Evolutionary conservation across 257 asterid genomes (phyloP).

Genomic region (Primulina eburnea): DNA sequence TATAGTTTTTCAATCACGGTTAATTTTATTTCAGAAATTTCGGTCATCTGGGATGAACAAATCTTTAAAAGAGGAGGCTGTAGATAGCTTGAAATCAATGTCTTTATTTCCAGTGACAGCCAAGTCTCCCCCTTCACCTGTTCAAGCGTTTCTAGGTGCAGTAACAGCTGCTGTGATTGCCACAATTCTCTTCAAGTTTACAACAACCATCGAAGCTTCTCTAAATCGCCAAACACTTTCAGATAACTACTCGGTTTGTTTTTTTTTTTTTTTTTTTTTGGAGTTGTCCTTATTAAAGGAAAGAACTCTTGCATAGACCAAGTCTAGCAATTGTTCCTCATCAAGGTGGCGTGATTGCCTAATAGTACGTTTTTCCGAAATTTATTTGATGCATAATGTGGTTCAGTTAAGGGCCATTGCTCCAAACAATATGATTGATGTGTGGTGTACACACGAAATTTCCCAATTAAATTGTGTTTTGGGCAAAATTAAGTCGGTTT

Average conservation of each 20-base stretch:
- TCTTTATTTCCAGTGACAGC: constrained; percentile 43
- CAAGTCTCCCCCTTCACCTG: constrained; percentile 68
- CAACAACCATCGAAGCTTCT: constrained; percentile 67
- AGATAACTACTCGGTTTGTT: constrained; percentile 70
- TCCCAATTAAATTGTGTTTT: background rate
- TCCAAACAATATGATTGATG: background rate
- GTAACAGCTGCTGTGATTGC: constrained; percentile 71
- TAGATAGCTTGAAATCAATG: constrained; percentile 67
- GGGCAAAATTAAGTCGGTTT: background rate
- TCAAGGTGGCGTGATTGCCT: background rate
- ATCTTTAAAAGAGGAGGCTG: constrained; percentile 66
- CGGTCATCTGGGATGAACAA: constrained; percentile 71
- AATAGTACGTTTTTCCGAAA: background rate
- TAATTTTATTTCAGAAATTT: constrained; percentile 47
- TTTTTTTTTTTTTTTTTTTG: constrained; percentile 6
- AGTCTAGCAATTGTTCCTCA: background rate
- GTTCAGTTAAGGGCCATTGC: background rate
- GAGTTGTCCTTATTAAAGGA: background rate
- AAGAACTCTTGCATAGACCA: no score
- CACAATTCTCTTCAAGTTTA: constrained; percentile 69
- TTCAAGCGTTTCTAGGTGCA: constrained; percentile 80
- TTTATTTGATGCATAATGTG: background rate
- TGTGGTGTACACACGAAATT: background rate
- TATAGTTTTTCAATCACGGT: constrained; percentile 13
- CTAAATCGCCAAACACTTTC: constrained; percentile 72